Percentiles rank a stretch among this genome's conserved stretches.
These are phyloP conservation scores for Brassica nigra DNA, from an alignment of 345 rosid genomes.

Conservation along the genomic window DNA sequence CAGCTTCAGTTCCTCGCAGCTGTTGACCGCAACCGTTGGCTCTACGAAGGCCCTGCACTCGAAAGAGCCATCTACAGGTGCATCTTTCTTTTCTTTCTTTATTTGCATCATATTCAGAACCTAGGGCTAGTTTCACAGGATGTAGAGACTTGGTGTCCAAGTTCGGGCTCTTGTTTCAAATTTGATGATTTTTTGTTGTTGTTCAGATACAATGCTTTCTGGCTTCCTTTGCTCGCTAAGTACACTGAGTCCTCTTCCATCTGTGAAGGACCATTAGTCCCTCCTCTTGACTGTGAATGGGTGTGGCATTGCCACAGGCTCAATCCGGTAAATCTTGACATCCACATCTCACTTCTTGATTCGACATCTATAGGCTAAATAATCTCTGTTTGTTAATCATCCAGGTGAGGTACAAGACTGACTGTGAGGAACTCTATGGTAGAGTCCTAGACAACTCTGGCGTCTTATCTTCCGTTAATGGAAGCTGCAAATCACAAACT, in stretches of 20 bases:
- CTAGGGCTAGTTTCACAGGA: neutral
- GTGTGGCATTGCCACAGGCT: constrained; percentile 98
- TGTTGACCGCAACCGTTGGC: constrained; percentile 74
- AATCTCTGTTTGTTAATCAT: constrained; percentile 19
- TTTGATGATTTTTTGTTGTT: neutral
- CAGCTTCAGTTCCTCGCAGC: constrained; percentile 79
- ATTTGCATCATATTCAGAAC: neutral
- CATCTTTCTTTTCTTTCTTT: neutral
- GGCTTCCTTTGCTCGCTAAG: constrained; percentile 94
- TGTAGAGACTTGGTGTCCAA: neutral
- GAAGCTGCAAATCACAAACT: constrained; percentile 50
- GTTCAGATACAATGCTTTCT: constrained; percentile 82
- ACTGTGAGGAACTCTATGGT: constrained; percentile 82
- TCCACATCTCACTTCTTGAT: neutral
- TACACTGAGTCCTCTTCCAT: constrained; percentile 46
- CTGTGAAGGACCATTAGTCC: constrained; percentile 68
- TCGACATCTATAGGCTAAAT: neutral
- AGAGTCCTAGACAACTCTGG: constrained; percentile 60
- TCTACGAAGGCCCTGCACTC: constrained; percentile 74
- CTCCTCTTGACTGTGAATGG: constrained; percentile 98
- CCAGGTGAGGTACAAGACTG: constrained; percentile 78
- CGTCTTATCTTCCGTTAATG: constrained; percentile 67
- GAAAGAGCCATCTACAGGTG: constrained; percentile 78
- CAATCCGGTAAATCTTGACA: constrained; percentile 64
- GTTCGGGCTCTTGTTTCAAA: neutral